phyloP scores from a whole-genome alignment of 2,329 filamentous ascomycete species.

The Fusarium caatingaense region DNA sequence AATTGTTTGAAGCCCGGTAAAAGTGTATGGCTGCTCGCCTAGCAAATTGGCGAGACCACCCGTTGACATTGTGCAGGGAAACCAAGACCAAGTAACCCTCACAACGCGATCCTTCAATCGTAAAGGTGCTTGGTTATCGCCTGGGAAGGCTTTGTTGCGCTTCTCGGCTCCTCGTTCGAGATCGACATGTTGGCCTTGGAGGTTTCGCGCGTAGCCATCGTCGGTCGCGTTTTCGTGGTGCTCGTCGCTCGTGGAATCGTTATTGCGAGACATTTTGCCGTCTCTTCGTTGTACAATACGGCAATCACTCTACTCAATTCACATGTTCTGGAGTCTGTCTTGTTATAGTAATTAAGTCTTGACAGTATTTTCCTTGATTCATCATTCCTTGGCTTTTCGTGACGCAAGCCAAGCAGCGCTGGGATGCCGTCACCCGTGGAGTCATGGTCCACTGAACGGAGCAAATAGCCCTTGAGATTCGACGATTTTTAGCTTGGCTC shows the following conservation, averaged over 20 bases:
- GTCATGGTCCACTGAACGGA: conserved; percentile 3
- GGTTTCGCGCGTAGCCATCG: neutral
- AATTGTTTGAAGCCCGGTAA: conserved; percentile 8
- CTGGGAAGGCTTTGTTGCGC: neutral
- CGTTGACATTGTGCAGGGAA: conserved; percentile 25
- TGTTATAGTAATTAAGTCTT: neutral
- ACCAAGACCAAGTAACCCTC: conserved; percentile 18
- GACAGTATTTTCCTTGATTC: neutral
- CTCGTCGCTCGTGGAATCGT: neutral
- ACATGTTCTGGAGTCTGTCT: too few species aligned
- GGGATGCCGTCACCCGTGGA: conserved; percentile 3
- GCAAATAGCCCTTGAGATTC: neutral
- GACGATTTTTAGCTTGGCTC: neutral
- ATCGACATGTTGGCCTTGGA: neutral
- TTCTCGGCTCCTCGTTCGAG: neutral
- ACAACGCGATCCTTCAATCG: conserved; percentile 20
- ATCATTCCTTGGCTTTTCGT: neutral
- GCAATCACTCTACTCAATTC: too few species aligned
- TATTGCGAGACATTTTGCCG: neutral
- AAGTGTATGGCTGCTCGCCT: conserved; percentile 17
- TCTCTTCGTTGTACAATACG: neutral
- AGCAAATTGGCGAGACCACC: conserved; percentile 23
- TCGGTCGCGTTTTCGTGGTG: neutral
- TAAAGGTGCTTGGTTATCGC: neutral
- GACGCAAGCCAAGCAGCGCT: conserved; percentile 15